These are phyloP conservation scores for Platanthera zijinensis DNA, from an alignment of 106 monocot genomes.

Conservation along the genomic window DNA sequence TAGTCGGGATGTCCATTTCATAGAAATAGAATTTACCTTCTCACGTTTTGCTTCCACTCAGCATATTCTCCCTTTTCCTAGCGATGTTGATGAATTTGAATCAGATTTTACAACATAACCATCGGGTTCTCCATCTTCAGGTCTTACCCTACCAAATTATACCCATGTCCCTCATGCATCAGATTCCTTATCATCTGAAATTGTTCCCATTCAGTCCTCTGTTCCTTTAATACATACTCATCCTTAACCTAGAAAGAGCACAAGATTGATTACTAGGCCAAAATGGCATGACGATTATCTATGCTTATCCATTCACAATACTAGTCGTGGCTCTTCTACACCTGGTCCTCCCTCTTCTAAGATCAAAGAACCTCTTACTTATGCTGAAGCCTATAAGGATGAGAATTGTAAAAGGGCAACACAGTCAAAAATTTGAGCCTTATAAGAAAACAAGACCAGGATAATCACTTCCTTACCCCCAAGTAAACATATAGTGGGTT, in stretches of 20 bases:
- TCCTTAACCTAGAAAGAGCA: too few species aligned
- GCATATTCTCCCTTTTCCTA: not conserved
- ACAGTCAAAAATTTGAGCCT: not conserved
- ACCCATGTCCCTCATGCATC: too few species aligned
- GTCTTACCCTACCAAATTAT: too few species aligned
- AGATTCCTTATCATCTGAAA: too few species aligned
- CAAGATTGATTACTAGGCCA: too few species aligned
- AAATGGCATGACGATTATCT: too few species aligned
- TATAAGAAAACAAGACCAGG: not conserved
- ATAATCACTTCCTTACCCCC: not conserved
- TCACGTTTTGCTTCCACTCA: not conserved
- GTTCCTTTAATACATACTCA: too few species aligned
- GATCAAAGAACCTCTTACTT: not conserved
- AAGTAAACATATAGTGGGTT: not conserved
- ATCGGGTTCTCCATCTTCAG: too few species aligned
- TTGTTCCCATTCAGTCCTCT: too few species aligned
- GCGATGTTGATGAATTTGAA: not conserved
- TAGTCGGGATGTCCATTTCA: not conserved
- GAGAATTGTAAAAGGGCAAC: not conserved
- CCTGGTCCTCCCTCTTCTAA: not conserved
- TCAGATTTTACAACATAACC: too few species aligned
- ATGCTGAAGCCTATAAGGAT: not conserved
- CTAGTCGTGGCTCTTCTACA: not conserved
- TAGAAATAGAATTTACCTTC: not conserved
- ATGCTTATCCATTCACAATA: not conserved